Evolutionary conservation across 2,329 filamentous ascomycete genomes (phyloP).

Genomic region (Diplodia corticola): DNA sequence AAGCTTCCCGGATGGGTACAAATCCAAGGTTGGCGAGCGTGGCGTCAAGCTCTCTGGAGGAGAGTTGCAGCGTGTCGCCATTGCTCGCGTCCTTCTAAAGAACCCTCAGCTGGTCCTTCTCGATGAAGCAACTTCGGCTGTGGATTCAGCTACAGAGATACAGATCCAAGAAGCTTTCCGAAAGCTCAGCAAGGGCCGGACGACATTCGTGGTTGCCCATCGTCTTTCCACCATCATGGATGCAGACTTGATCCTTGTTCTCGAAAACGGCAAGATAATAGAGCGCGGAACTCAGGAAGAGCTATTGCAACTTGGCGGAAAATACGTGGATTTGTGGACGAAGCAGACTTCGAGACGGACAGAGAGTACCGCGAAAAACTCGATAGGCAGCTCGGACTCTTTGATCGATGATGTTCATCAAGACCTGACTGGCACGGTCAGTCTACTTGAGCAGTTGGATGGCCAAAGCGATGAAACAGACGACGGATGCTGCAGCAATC

Average conservation of each 20-base stretch:
- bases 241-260: slow-evolving; percentile 80
- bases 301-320: slow-evolving; percentile 67
- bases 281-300: slow-evolving; percentile 80
- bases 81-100: slow-evolving; percentile 75
- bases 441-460: slow-evolving; percentile 10
- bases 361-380: slow-evolving; percentile 9
- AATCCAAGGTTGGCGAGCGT: slow-evolving; percentile 43
- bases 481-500: not conserved
- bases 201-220: slow-evolving; percentile 71
- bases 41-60: slow-evolving; percentile 60
- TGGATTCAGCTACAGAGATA: slow-evolving; percentile 71
- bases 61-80: slow-evolving; percentile 66
- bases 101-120: slow-evolving; percentile 78
- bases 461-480: not conserved
- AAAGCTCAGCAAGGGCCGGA: slow-evolving; percentile 60
- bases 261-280: slow-evolving; percentile 72
- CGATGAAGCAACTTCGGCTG: slow-evolving; percentile 85
- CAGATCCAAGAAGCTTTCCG: slow-evolving; percentile 65
- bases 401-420: slow-evolving; percentile 1
- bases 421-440: not conserved
- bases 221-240: slow-evolving; percentile 82
- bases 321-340: slow-evolving; percentile 84
- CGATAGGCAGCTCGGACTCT: not conserved
- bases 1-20: slow-evolving; percentile 52
- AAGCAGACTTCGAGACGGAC: slow-evolving; percentile 62